A percentile compares a stretch with the other conserved stretches of the same genome.
Conservation (phyloP, 1,139 yeast species). For the Pichia sp. region DNA sequence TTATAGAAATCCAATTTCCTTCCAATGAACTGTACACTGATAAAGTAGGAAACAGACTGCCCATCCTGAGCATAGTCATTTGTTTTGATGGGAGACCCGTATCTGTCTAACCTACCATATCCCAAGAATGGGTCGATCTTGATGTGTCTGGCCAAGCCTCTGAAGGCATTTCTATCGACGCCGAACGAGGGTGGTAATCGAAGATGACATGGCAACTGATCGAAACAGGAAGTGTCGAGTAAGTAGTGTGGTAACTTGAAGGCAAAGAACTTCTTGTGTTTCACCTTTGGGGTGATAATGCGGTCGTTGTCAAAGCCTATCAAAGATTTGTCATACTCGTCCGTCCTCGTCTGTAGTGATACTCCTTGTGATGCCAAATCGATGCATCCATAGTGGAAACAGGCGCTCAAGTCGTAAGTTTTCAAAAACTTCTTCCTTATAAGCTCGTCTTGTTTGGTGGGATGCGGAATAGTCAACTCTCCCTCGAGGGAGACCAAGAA, state of each 20-base stretch:
- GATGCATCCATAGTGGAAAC: conserved; percentile 38
- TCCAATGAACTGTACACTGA: conserved; percentile 30
- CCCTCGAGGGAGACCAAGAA: conserved; percentile 60
- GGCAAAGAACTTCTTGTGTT: conserved; percentile 59
- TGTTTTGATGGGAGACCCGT: conserved; percentile 36
- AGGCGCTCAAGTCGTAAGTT: conserved; percentile 41
- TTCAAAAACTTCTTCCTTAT: conserved; percentile 34
- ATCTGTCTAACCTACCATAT: conserved; percentile 38
- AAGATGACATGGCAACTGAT: conserved; percentile 47
- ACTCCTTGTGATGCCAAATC: conserved; percentile 16
- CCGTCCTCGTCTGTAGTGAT: neutral
- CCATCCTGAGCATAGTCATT: conserved; percentile 30
- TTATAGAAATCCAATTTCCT: conserved; percentile 22
- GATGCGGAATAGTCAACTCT: conserved; percentile 21
- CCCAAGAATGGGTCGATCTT: conserved; percentile 32
- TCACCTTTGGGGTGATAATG: conserved; percentile 45
- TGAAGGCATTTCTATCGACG: conserved; percentile 33
- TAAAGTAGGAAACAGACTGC: conserved; percentile 28
- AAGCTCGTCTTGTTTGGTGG: conserved; percentile 6
- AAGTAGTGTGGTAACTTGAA: conserved; percentile 59
- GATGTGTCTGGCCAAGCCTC: conserved; percentile 21
- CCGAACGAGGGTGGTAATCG: conserved; percentile 65
- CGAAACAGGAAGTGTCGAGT: conserved; percentile 55
- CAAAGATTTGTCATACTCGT: conserved; percentile 41
- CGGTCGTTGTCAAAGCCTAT: conserved; percentile 54